phyloP scores from a whole-genome alignment of 305 asterid species.

The Salvia sclarea region DNA sequence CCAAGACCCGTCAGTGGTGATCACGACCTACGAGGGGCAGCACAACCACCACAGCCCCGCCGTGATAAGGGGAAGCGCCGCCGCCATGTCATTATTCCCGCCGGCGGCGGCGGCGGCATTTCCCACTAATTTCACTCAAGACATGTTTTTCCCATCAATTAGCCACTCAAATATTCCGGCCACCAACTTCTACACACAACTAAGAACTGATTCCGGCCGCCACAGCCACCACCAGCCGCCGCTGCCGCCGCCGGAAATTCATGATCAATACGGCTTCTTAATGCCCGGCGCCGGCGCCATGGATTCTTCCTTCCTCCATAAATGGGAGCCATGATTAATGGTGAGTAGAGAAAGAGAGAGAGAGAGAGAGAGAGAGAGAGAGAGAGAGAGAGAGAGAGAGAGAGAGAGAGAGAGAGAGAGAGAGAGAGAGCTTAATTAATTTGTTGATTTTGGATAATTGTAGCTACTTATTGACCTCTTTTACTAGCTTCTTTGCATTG shows the following conservation, averaged over 20 bases:
- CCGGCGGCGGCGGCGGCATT: conserved; percentile 18
- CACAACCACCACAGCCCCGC: conserved; percentile 85
- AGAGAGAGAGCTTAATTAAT: too few relatives aligned
- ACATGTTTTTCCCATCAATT: conserved; percentile 32
- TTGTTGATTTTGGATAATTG: not conserved
- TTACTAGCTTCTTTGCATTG: not conserved
- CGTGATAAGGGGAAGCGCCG: conserved; percentile 53
- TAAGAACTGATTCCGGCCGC: conserved; percentile 27
- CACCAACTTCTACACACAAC: conserved; percentile 27
- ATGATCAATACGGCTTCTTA: conserved; percentile 28
- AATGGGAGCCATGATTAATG: conserved; percentile 35
- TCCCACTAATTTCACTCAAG: conserved; percentile 38
- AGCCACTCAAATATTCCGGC: not conserved
- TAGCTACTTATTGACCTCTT: not conserved
- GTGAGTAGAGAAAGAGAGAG: too few relatives aligned
- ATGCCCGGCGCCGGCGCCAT: conserved; percentile 37
- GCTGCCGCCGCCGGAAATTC: conserved; percentile 17
- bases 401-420: too few relatives aligned
- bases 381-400: too few relatives aligned
- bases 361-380: too few relatives aligned
- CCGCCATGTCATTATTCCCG: conserved; percentile 46
- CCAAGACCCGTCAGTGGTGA: conserved; percentile 67
- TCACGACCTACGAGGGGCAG: conserved; percentile 85
- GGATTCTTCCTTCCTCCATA: conserved; percentile 40
- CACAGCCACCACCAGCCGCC: conserved; percentile 31